Evolutionary conservation across 208 protist species (phyloP), one percentile per base, ranked within the genome.

Genomic region (Acanthamoeba royreba): DNA sequence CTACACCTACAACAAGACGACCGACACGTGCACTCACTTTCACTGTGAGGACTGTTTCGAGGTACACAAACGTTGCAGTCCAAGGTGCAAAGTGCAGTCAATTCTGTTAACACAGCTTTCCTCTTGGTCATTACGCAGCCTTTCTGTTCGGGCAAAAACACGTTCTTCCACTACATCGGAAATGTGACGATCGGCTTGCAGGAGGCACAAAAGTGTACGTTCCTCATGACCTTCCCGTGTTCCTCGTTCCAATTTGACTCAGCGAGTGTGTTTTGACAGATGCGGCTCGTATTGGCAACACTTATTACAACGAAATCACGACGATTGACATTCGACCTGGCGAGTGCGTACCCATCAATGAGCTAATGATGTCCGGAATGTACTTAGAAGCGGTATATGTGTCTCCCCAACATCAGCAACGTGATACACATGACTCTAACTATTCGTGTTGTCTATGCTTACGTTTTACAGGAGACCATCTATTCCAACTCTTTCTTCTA

Each of bases 161-260:
- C 38, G n/a, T n/a, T n/a, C 2, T 83, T 33, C 42, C 72, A 43
- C 72, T 83, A n/a, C 25, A 43, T 40, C 25, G 72, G 72, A 31
- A 83, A 83, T n/a, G 42, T 83, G 42, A 83, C 72, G 42, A 83
- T 83, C 43, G 72, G 72, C 72, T 40, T 19, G n/a, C 72, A 83
- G 15, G 13, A 52, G 4, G 72, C 72, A 3, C 35, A 33, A 25
- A 47, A 52, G 52, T 83, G 72, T 83, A 38, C 13, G 22, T 22
- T 66, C 55, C 19, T 25, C 33, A 35, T 66, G 22, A 13, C 25
- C 11, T 8, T 33, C 4, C 47, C 5, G 13, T 43, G 2, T 81
- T 15, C 31, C 58, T 25, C 19, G 9, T 25, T 28, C 58, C 5
- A 69, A 8, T 15, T 28, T 69, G 11, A 69, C 58, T 25, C 33